These are phyloP conservation scores for Starmerella stellata DNA, from an alignment of 805 yeast species.

Conservation along the genomic window DNA sequence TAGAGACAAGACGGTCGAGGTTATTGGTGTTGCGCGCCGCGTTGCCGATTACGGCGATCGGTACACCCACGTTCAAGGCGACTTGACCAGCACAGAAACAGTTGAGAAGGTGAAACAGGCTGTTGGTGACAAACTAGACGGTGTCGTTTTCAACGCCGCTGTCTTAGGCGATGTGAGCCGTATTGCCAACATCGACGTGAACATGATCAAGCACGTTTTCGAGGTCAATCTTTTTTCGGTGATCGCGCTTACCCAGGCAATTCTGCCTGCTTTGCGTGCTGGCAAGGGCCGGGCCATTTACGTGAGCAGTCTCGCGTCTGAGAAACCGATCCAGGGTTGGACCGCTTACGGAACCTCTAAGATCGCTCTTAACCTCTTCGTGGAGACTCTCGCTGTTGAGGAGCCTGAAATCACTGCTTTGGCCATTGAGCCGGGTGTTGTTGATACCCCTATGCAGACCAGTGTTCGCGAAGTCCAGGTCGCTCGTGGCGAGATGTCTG, in stretches of 20 bases:
- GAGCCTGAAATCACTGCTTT: constrained; percentile 42
- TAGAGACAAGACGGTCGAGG: constrained; percentile 24
- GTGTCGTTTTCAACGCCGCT: constrained; percentile 53
- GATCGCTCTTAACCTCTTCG: constrained; percentile 73
- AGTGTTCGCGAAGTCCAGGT: constrained; percentile 43
- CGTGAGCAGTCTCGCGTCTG: constrained; percentile 81
- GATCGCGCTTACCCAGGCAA: constrained; percentile 34
- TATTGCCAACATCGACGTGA: constrained; percentile 29
- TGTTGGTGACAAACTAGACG: constrained; percentile 23
- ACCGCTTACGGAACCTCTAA: constrained; percentile 82
- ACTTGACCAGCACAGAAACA: constrained; percentile 29
- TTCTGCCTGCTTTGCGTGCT: constrained; percentile 34
- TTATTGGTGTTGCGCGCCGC: constrained; percentile 61
- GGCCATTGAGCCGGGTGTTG: constrained; percentile 88
- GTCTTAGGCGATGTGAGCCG: constrained; percentile 56
- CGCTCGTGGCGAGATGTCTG: constrained; percentile 41
- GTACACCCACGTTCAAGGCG: constrained; percentile 31
- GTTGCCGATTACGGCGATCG: constrained; percentile 24
- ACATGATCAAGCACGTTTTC: constrained; percentile 44
- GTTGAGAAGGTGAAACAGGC: constrained; percentile 20
- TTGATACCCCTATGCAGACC: constrained; percentile 74
- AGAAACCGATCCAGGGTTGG: constrained; percentile 52
- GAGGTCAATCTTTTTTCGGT: constrained; percentile 67
- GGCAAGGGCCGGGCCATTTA: constrained; percentile 49
- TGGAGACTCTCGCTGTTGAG: constrained; percentile 48